These are phyloP conservation scores for Leishmania tarentolae DNA, from an alignment of 208 protist species.

Conservation along the genomic window DNA sequence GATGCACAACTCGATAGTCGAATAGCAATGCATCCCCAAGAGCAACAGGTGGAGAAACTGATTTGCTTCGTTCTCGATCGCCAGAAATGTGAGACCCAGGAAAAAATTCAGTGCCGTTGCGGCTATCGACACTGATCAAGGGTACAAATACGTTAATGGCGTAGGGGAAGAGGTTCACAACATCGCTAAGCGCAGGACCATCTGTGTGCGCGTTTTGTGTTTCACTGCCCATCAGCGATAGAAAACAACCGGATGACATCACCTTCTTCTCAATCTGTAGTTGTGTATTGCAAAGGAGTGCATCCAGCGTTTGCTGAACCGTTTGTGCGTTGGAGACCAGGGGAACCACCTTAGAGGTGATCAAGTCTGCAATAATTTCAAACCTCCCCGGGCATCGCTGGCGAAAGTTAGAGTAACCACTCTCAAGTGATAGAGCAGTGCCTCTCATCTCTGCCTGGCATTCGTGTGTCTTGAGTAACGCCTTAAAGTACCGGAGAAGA, in stretches of 20 bases:
- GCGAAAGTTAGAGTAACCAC: slow-evolving; percentile 71
- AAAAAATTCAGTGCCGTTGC: slow-evolving; percentile 69
- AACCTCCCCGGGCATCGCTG: slow-evolving; percentile 58
- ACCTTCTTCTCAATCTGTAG: slow-evolving; percentile 30
- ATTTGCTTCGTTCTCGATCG: slow-evolving; percentile 3
- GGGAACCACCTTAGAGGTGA: slow-evolving; percentile 44
- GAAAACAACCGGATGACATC: slow-evolving; percentile 71
- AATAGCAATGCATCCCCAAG: slow-evolving; percentile 57
- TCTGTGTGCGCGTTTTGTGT: slow-evolving; percentile 61
- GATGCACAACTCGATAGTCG: slow-evolving; percentile 71
- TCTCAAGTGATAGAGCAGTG: slow-evolving; percentile 41
- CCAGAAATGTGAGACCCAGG: slow-evolving; percentile 40
- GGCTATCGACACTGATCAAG: slow-evolving; percentile 51
- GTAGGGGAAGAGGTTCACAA: slow-evolving; percentile 62
- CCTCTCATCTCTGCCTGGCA: slow-evolving; percentile 28
- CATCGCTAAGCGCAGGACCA: slow-evolving; percentile 47
- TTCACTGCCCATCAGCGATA: slow-evolving; percentile 56
- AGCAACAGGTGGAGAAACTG: slow-evolving; percentile 38
- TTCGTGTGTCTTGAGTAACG: slow-evolving; percentile 47
- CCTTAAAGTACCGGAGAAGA: slow-evolving; percentile 39
- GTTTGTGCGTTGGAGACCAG: slow-evolving; percentile 39
- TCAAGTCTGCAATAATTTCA: slow-evolving; percentile 59
- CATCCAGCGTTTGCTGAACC: slow-evolving; percentile 39
- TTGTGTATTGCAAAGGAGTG: slow-evolving; percentile 25
- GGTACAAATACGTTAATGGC: slow-evolving; percentile 77